phyloP scores from a whole-genome alignment of 768 basidiomycete species.

The Rickenella mellea region DNA sequence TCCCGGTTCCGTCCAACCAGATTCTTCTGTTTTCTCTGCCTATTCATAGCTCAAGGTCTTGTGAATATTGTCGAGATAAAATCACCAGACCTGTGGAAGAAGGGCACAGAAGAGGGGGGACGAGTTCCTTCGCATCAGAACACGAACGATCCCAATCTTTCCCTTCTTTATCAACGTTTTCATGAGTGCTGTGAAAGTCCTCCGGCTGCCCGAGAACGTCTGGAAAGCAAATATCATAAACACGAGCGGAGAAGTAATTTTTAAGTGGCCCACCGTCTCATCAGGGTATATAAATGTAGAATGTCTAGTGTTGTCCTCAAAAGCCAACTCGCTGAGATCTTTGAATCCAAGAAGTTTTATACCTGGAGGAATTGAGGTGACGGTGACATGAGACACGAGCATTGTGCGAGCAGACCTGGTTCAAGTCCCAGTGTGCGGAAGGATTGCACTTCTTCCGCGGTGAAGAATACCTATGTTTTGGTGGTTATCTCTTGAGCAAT shows the following conservation, averaged over 20 bases:
- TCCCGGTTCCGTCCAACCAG: conserved; percentile 73
- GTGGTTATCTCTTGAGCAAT: background rate
- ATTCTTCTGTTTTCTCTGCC: conserved; percentile 62
- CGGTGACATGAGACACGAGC: background rate
- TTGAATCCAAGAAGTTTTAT: conserved; percentile 94
- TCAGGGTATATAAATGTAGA: conserved; percentile 88
- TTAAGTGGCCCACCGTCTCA: conserved; percentile 53
- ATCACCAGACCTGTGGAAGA: conserved; percentile 72
- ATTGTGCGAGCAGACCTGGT: conserved; percentile 40
- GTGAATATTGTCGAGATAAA: too few relatives aligned
- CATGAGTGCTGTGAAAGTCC: conserved; percentile 83
- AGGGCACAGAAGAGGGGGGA: conserved; percentile 76
- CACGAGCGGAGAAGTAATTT: background rate
- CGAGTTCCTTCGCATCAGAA: conserved; percentile 58
- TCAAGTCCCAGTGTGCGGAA: conserved; percentile 76
- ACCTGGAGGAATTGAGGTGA: conserved; percentile 28
- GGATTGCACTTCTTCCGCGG: conserved; percentile 68
- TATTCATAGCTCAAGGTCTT: conserved; percentile 24
- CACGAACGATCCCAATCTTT: conserved; percentile 72
- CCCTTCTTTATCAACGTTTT: conserved; percentile 74
- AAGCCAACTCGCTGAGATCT: conserved; percentile 50
- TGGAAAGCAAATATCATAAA: conserved; percentile 18
- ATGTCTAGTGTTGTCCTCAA: conserved; percentile 91
- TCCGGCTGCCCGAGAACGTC: conserved; percentile 82
- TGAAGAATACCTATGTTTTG: conserved; percentile 63